phyloP scores from a whole-genome alignment of 257 asterid species.

The Primulina eburnea region DNA sequence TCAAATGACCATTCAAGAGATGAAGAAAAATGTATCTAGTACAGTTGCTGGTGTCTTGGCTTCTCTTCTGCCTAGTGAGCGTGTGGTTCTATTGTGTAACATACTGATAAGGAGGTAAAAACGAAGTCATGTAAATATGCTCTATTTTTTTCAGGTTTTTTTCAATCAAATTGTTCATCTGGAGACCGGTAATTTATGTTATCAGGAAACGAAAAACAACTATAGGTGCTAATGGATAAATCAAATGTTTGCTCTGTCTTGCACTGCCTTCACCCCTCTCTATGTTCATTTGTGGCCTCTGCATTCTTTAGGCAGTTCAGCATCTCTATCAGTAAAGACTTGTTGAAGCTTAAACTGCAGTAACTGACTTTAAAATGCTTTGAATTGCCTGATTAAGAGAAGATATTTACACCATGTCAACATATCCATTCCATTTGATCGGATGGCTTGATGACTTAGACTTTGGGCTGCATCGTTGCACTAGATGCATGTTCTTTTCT shows the following conservation, averaged over 20 bases:
- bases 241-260: not conserved
- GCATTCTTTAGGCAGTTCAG: constrained; percentile 16
- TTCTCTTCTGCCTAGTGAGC: constrained; percentile 75
- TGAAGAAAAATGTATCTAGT: constrained; percentile 70
- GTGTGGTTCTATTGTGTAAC: constrained; percentile 82
- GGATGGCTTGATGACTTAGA: not conserved
- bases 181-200: constrained; percentile 14
- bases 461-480: not conserved
- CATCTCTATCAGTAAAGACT: not conserved
- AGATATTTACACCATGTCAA: too few relatives aligned
- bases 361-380: too few relatives aligned
- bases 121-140: constrained; percentile 16
- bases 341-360: not conserved
- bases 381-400: not conserved
- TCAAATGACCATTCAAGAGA: constrained; percentile 70
- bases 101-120: constrained; percentile 77
- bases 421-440: not conserved
- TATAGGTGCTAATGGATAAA: constrained; percentile 5
- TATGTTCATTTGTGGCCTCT: not conserved
- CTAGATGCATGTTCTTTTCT: constrained; percentile 9
- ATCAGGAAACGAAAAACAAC: constrained; percentile 16
- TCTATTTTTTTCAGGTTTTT: not conserved
- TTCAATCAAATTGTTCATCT: constrained; percentile 11
- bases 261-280: not conserved
- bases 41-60: constrained; percentile 71